Conservation (phyloP, 169 alveolate genomes). For the Eimeria falciformis region DNA sequence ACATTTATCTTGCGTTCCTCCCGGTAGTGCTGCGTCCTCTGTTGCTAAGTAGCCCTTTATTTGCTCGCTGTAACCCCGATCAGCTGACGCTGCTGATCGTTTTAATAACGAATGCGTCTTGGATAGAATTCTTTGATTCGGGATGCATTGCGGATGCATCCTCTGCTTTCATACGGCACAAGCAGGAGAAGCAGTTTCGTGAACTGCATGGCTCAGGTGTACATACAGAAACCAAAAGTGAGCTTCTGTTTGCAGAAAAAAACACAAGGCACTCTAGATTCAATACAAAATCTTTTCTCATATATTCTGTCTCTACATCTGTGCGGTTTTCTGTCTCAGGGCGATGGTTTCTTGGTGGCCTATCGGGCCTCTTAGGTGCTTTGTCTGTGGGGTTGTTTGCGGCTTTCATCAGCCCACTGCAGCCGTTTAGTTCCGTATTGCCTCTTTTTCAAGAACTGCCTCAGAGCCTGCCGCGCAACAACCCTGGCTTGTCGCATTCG, state of each 20-base stretch:
- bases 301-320: neutral
- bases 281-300: no score
- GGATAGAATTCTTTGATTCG: slow-evolving; percentile 28
- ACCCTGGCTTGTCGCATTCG: neutral
- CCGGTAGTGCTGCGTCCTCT: slow-evolving; percentile 7
- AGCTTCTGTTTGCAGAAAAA: no score
- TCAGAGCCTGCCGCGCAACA: neutral
- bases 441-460: slow-evolving; percentile 57
- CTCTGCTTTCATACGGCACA: slow-evolving; percentile 18
- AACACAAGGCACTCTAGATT: no score
- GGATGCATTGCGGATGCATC: slow-evolving; percentile 63
- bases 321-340: slow-evolving; percentile 50
- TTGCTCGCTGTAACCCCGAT: slow-evolving; percentile 55
- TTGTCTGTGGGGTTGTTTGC: slow-evolving; percentile 18
- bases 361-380: slow-evolving; percentile 62
- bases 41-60: neutral
- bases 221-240: neutral
- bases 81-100: neutral
- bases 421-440: slow-evolving; percentile 37
- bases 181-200: slow-evolving; percentile 47
- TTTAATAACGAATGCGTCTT: slow-evolving; percentile 34
- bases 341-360: slow-evolving; percentile 42
- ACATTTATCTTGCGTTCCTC: slow-evolving; percentile 54
- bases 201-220: slow-evolving; percentile 13
- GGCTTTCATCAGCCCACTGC: slow-evolving; percentile 27